Evolutionary conservation across 202 grass and related monocot genomes (phyloP).

Genomic region (Cymbopogon flexuosus): DNA sequence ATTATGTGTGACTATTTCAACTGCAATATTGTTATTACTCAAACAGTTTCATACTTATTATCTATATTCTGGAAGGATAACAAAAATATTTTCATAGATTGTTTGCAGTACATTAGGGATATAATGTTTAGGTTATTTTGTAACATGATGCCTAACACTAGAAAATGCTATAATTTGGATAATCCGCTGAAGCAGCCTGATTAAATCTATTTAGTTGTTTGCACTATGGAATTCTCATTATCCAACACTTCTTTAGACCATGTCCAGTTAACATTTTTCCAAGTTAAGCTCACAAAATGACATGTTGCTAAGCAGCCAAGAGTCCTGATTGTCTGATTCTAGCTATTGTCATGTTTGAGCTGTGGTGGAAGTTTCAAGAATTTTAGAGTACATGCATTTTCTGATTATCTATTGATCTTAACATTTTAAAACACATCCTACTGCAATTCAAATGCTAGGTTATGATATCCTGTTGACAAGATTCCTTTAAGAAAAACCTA

Average conservation of each 20-base stretch:
- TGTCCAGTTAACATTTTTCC: neutral
- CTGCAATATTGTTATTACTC: neutral
- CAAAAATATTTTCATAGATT: neutral
- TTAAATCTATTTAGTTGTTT: neutral
- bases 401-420: neutral
- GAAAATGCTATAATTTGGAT: neutral
- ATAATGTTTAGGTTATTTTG: constrained; percentile 1
- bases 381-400: constrained; percentile 1
- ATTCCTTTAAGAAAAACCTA: neutral
- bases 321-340: neutral
- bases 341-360: constrained; percentile 12
- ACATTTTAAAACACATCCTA: neutral
- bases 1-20: constrained; percentile 6
- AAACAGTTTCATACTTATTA: neutral
- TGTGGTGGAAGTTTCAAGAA: neutral
- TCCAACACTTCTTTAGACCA: neutral
- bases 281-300: neutral
- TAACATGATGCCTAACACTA: neutral
- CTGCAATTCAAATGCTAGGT: constrained; percentile 10
- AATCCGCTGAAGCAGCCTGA: neutral
- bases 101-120: neutral
- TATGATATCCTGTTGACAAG: constrained; percentile 5
- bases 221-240: constrained; percentile 2
- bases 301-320: neutral
- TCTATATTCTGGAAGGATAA: neutral